Base-by-base conservation (phyloP, 2,329 filamentous ascomycete species). In the Ophiosphaerella herpotricha region DNA sequence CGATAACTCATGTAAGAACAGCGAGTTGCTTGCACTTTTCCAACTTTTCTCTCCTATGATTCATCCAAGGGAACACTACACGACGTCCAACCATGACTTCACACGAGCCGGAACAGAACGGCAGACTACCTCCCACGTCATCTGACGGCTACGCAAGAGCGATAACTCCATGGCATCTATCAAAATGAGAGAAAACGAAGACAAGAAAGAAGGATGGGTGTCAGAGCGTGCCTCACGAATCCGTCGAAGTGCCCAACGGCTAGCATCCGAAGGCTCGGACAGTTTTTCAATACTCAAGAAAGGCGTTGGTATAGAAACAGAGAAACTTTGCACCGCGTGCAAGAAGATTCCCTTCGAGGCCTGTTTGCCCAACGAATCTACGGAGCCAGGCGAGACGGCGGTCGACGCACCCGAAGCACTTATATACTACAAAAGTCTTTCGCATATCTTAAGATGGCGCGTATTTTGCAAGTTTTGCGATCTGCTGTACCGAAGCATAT, bases 341-440 rank as follows among this genome's bases (percentile, higher is more conserved):
- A 43, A 43, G 33, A 36, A 43, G 21, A 29, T 43, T 12, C 41
- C 41, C 5, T 36, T 43, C 33, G 14, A 34, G 5, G 41, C 33
- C n/a, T 43, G 41, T 36, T 16, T 43, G 6, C 41, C 41, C 34
- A 43, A 23, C 16, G 29, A 24, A 6, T 12, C 24, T 29, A 9
- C 24, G 14, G 39, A 32, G 14, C 23, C 24, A 12, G 24, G 16
- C 39, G 32, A 43, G 32, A 26, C 31, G 9, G 21, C 5, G 11
- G 7, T 18, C 26, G 38, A n/a, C 8, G 32, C 13, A 12, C 29
- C 11, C 13, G 41, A 29, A 12, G 43, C 21, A 7, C 36, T 46
- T 8, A 26, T 46, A 13, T 46, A 18, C 29, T 33, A n/a, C 35
- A 46, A 46, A 21, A 46, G 43, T 21, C 34, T 46, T 24, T 39